These are phyloP conservation scores for Halophytophthora polymorphica DNA, from an alignment of 352 stramenopile genomes.

Conservation along the genomic window DNA sequence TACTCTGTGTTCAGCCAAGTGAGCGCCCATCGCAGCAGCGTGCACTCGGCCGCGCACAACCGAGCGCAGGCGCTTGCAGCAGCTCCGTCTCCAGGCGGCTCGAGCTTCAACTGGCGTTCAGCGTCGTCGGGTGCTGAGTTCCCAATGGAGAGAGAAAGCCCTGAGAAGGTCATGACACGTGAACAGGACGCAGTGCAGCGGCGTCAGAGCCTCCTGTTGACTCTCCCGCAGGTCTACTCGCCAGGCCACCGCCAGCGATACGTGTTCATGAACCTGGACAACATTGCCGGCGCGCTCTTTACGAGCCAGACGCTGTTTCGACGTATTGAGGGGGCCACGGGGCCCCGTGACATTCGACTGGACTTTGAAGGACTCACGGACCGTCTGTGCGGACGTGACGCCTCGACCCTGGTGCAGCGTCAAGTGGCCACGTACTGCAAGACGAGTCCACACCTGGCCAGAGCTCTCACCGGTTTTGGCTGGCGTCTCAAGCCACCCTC, in stretches of 20 bases:
- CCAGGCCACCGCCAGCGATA: constrained; percentile 16
- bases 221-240: constrained; percentile 12
- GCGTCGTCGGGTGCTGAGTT: background rate
- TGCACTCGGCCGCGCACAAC: background rate
- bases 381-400: constrained; percentile 9
- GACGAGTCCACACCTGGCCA: constrained; percentile 11
- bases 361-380: constrained; percentile 15
- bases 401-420: constrained; percentile 5
- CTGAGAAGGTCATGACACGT: background rate
- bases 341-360: constrained; percentile 13
- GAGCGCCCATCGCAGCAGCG: constrained; percentile 1
- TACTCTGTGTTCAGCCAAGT: constrained; percentile 2
- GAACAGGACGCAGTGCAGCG: constrained; percentile 18
- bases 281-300: constrained; percentile 6
- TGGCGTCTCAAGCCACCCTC: constrained; percentile 6
- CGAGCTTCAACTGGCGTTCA: background rate
- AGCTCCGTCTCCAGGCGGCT: background rate
- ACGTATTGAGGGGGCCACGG: constrained; percentile 3
- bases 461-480: constrained; percentile 10
- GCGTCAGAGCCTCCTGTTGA: constrained; percentile 11
- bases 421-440: constrained; percentile 14
- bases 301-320: constrained; percentile 14
- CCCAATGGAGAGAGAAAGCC: background rate
- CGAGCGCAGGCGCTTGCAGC: constrained; percentile 7
- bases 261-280: constrained; percentile 21